Evolutionary conservation across 2,329 filamentous ascomycete species (phyloP), one percentile per base, ranked within the genome.

Genomic region (Rhinocladiella similis): DNA sequence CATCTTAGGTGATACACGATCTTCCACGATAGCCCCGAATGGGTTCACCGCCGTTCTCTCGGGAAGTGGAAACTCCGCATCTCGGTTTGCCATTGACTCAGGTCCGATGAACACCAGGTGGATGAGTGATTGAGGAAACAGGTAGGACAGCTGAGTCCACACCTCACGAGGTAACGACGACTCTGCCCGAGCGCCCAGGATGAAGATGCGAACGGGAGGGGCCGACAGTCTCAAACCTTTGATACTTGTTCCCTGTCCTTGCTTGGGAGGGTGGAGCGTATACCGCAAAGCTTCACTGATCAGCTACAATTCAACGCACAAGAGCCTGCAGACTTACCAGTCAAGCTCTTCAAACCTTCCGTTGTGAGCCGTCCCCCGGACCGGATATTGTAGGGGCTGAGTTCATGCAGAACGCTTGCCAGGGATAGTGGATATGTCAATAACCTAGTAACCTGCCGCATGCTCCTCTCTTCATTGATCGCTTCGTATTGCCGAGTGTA

Each of bases 61-160:
- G 1, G 95, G 94, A 1, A 97, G 81, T 1, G 94, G 94, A 69
- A 95, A 96, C 72, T 99, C 94, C 57, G 86, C 83, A 67, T 97
- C 91, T 59, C 95, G 89, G 74, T 96, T 96, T 19, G 87, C 81
- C 92, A 99, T 97, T 67, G 88, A 90, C 75, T 99, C 94, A 0
- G 94, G 94, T 0, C 94, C 94, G 67, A 99, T 93, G 73, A 99
- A 94, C 69, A 97, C 83, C 20, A 99, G 75, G 68, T 97, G 93
- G 66, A 99, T 87, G 59, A 88, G 84, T n/a, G 90, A 84, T 56
- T 88, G 84, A n/a, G 92, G 93, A 78, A 99, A 99, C 62, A 99
- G 84, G 73, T 96, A 88, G n/a, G 90, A 85, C 53, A 99, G 80
- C 72, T 99, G 94, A 25, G 93, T 81, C 94, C 95, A 99, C 50